Percentiles rank a stretch among this genome's conserved stretches.
phyloP scores from a whole-genome alignment of 768 basidiomycete species.

The Rhodotorula diobovata region DNA sequence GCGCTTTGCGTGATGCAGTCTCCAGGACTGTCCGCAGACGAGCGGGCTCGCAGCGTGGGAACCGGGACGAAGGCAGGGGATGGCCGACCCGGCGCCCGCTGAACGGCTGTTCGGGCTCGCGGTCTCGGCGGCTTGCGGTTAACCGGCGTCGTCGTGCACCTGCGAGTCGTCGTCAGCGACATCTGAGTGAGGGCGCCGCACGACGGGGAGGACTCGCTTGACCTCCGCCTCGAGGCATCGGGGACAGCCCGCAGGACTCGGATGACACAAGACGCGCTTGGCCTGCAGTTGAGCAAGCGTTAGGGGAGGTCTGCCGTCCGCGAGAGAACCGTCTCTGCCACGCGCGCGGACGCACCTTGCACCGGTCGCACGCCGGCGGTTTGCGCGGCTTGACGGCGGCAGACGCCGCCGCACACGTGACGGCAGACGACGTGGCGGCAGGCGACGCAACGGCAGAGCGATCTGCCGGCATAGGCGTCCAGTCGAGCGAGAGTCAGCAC shows the following conservation, averaged over 20 bases:
- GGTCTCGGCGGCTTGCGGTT: background rate
- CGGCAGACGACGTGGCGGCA: too few species aligned
- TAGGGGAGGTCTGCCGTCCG: too few species aligned
- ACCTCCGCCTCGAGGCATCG: background rate
- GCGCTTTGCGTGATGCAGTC: too few species aligned
- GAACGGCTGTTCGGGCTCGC: background rate
- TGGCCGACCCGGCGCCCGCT: too few species aligned
- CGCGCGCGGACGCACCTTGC: background rate
- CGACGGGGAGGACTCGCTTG: background rate
- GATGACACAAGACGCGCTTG: background rate
- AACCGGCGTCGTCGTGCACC: background rate
- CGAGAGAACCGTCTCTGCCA: too few species aligned
- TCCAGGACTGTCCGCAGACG: too few species aligned
- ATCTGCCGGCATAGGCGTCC: too few species aligned
- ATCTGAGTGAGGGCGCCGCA: background rate
- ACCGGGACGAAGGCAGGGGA: too few species aligned
- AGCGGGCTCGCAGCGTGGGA: too few species aligned
- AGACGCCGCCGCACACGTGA: too few species aligned
- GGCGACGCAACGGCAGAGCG: background rate
- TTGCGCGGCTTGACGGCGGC: background rate
- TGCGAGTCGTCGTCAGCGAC: background rate
- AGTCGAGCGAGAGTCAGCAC: too few species aligned
- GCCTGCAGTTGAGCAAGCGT: background rate
- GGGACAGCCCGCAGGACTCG: background rate
- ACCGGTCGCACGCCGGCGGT: background rate